Evolutionary conservation across 768 basidiomycete genomes (phyloP), one percentile per base, ranked within the genome.

Genomic region (Amanita subjunquillea): DNA sequence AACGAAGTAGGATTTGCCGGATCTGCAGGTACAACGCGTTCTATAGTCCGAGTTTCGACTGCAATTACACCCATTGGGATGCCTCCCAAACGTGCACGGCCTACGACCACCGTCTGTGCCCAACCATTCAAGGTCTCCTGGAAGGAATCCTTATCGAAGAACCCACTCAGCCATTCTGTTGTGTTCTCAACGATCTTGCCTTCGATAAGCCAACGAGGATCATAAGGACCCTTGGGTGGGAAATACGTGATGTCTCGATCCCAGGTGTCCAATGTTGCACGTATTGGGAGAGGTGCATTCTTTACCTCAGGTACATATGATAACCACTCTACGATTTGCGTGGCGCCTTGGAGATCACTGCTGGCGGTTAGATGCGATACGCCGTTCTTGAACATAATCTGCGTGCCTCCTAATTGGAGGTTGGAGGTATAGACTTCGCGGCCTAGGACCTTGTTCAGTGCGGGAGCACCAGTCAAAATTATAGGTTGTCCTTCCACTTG

Each of bases 381-480:
- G 69, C 96, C 96, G 64, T 99, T 99, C 82, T 97, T 97, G 82
- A 92, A 89, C 96, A 99, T 98, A 75, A 99, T 98, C 64, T 99
- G 96, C n/a, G 96, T 98, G 51, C 96, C 96, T 57, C 96, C 96
- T 55, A 99, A 88, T 67, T 98, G 96, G 59, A 99, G 69, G 68
- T 98, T 98, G 51, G 93, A 96, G 7, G 96, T 97, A 67, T 99
- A 98, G 43, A 99, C 96, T 67, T 98, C 96, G 46, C 96, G 88
- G 56, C 96, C 96, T 40, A 99, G 83, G 4, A 99, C 96, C 71
- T 99, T 98, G 79, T 98, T 99, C 58, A 99, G 80, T 3, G 96
- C 96, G 6, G 82, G 82, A 25, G 95, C 95, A 59, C 96, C 96
- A 12, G 96, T 99, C 55, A 99, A 80, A 66, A 99, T 99, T 71